Evolutionary conservation across 2,329 filamentous ascomycete species (phyloP).

Genomic region (Rhynchosporium graminicola): DNA sequence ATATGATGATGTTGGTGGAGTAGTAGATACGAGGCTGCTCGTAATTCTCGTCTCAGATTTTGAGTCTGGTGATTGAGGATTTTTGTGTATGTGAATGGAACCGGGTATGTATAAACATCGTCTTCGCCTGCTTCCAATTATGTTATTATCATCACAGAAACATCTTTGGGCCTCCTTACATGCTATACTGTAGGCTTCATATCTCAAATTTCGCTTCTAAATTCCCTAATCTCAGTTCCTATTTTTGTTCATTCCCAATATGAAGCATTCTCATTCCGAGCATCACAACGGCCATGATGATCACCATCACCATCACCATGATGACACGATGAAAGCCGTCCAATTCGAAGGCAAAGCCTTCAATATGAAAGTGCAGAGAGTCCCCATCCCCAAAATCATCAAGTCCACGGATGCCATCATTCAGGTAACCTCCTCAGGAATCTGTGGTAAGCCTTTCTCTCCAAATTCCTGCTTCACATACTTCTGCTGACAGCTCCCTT

Average conservation of each 20-base stretch:
- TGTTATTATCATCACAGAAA: neutral
- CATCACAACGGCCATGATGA: conserved; percentile 7
- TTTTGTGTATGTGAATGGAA: neutral
- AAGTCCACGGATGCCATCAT: conserved; percentile 51
- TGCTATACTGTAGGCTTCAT: neutral
- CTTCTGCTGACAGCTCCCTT: neutral
- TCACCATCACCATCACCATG: conserved; percentile 6
- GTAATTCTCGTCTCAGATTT: neutral
- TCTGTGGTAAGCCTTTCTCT: conserved; percentile 46
- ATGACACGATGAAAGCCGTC: conserved; percentile 26
- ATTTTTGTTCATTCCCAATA: neutral
- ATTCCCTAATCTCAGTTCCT: neutral
- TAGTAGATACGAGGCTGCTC: neutral
- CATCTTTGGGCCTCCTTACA: neutral
- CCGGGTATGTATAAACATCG: neutral
- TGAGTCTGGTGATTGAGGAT: conserved; percentile 1
- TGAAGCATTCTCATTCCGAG: conserved; percentile 7
- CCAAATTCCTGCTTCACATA: neutral
- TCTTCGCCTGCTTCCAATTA: neutral
- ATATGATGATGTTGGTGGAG: neutral
- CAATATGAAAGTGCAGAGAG: conserved; percentile 59
- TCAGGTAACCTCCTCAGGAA: conserved; percentile 49
- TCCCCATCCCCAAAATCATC: conserved; percentile 44
- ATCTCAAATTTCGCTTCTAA: neutral
- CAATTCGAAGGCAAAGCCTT: conserved; percentile 20